Evolutionary conservation across 2,329 filamentous ascomycete species (phyloP).

Genomic region (Cladosporium sp.): DNA sequence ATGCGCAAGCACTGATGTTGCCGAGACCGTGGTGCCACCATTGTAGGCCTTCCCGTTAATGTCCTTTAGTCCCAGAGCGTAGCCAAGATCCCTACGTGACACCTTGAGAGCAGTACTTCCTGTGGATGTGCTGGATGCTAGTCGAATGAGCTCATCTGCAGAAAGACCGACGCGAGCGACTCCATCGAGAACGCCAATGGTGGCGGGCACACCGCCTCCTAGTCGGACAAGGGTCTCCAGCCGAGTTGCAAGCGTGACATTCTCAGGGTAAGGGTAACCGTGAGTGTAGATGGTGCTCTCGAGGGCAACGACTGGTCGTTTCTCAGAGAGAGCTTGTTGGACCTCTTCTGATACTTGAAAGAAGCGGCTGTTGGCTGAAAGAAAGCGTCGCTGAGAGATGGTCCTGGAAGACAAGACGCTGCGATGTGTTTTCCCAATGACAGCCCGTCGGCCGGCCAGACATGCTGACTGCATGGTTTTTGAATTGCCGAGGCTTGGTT

Average conservation of each 20-base stretch:
- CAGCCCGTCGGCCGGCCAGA: conserved; percentile 1
- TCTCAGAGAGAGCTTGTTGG: conserved; percentile 64
- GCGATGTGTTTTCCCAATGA: background rate
- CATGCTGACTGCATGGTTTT: conserved; percentile 6
- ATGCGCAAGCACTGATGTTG: conserved; percentile 84
- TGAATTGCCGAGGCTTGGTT: background rate
- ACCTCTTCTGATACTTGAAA: conserved; percentile 79
- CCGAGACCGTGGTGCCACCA: conserved; percentile 89
- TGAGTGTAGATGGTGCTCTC: conserved; percentile 98
- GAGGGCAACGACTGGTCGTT: conserved; percentile 81
- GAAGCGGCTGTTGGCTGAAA: conserved; percentile 42
- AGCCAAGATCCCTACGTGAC: conserved; percentile 80
- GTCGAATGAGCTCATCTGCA: conserved; percentile 64
- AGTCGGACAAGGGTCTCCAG: conserved; percentile 76
- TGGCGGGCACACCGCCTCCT: conserved; percentile 81
- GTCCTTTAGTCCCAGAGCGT: conserved; percentile 69
- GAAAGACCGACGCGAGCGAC: conserved; percentile 74
- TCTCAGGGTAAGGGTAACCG: conserved; percentile 67
- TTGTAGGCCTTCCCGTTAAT: conserved; percentile 64
- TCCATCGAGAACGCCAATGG: conserved; percentile 82
- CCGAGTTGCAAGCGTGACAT: conserved; percentile 68
- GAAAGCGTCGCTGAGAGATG: conserved; percentile 1
- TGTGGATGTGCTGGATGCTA: conserved; percentile 55
- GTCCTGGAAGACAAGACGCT: background rate
- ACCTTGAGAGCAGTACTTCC: conserved; percentile 67